Base-by-base conservation (phyloP, 1,284 basidiomycete species). In the Cryptococcus sp. region DNA sequence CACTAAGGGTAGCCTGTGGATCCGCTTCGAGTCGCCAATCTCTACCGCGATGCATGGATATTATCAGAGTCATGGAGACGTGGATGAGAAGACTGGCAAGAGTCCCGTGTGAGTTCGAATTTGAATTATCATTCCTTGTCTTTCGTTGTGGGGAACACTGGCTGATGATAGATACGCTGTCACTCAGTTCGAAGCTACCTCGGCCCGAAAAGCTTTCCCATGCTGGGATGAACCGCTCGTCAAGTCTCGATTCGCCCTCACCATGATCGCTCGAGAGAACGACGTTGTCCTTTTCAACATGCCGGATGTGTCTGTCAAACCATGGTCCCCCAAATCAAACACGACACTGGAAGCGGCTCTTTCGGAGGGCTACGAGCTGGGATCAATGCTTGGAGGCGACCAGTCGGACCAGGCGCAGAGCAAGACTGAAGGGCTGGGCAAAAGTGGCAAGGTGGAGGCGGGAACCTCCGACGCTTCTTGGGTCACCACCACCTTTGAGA, bases 211-310 rank as follows among this genome's bases (percentile, higher is more conserved):
- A 45, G 84, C 85, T 10, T 87, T 90, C 72, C 88, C 88, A 3
- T 76, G 76, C 58, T 97, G 88, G 87, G 94, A 97, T 69, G 92
- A 97, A 70, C 94, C 94, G 22, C 78, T 83, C 21, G 78, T 95
- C 64, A 97, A 97, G 73, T 86, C 92, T 5, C 91, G 84, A 2
- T 95, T 87, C 71, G 78, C 50, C 26, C 77, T 97, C 60, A 85
- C 85, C 14, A 79, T 97, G 78, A 81, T 98, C 58, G 90, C 90
- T 28, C 83, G 84, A 53, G 68, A 68, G 16, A 76, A 75, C n/a
- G 78, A 82, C 61, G 86, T 85, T 0, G 81, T 84, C 61, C 73
- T 76, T 36, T 64, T 84, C 75, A 97, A 97, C 76, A 95, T 94
- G 89, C 79, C 85, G 38, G 80, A 78, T 6, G 65, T 77, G 45